Evolutionary conservation across 225 moss, liverwort and hornwort genomes (phyloP), one percentile per base, ranked within the genome.

Genomic region (Lunularia cruciata): DNA sequence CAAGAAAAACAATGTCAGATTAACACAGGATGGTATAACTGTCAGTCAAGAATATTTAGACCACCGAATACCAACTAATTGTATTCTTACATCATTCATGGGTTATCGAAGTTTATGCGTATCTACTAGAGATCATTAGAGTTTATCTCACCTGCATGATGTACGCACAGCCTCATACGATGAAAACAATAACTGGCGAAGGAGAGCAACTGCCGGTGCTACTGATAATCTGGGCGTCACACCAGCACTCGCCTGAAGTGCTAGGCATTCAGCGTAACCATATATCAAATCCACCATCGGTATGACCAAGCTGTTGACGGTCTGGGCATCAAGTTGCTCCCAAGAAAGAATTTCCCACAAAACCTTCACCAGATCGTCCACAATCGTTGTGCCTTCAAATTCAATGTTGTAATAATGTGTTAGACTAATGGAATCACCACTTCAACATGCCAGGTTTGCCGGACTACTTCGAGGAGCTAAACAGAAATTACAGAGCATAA

Each of bases 271-370:
- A 9, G 98, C 89, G 77, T 84, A 99, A 57, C 93, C 91, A 75
- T 93, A 99, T 65, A 99, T 88, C 61, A 99, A 83, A 72, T 99
- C 93, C 35, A 99, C 98, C 91, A 93, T 91, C 27, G 89, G 91
- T 76, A 93, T 99, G 49, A 99, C 98, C 53, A 99, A 85, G 72
- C 86, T 99, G 82, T 99, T 99, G 31, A 99, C 85, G 56, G 90
- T 88, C 71, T 93, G 98, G 42, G 98, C 93, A 75, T 93, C 98
- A 57, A 93, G 89, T 73, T 93, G 93, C 78, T 93, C 98, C 81
- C 85, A 91, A 63, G 82, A 85, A 72, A 99, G 84, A 60, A 99
- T 91, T 73, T 93, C 98, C 91, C 98, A 99, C 75, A 99, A 83
- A 15, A 99, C 86, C 75, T 89, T 89, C 59, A 91, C 85, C 71